Evolutionary conservation across 2,329 filamentous ascomycete species (phyloP).

Genomic region (Cadophora malorum): DNA sequence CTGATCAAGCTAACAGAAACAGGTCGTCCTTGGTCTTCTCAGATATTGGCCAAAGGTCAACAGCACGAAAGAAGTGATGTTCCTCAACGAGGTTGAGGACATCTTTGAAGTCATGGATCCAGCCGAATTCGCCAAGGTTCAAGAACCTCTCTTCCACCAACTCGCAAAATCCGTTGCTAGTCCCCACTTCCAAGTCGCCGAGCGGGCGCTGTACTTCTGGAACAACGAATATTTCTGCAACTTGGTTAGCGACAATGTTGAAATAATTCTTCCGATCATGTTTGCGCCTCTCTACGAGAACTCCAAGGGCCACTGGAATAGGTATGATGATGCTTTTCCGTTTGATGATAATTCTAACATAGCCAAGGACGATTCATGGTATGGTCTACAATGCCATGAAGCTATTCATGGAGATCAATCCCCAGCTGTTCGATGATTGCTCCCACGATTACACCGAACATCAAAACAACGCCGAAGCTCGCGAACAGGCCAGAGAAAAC

Average conservation of each 20-base stretch:
- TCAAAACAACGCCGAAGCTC: slow-evolving; percentile 87
- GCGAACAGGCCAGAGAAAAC: slow-evolving; percentile 80
- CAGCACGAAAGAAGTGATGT: slow-evolving; percentile 99
- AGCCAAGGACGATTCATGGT: slow-evolving; percentile 87
- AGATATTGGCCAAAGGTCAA: slow-evolving; percentile 99
- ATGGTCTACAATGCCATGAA: slow-evolving; percentile 99
- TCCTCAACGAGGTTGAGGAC: slow-evolving; percentile 97
- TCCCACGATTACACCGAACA: slow-evolving; percentile 98
- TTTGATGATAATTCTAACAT: slow-evolving; percentile 44
- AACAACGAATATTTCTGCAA: slow-evolving; percentile 99
- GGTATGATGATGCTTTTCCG: slow-evolving; percentile 61
- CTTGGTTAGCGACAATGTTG: slow-evolving; percentile 97
- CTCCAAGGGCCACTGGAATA: slow-evolving; percentile 98
- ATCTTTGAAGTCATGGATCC: slow-evolving; percentile 99
- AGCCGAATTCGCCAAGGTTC: slow-evolving; percentile 96
- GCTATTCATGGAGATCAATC: slow-evolving; percentile 99
- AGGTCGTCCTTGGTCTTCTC: slow-evolving; percentile 92
- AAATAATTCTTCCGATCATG: slow-evolving; percentile 98
- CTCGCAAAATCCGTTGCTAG: slow-evolving; percentile 97
- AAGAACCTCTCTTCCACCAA: slow-evolving; percentile 96
- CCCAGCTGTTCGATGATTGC: slow-evolving; percentile 97
- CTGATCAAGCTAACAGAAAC: slow-evolving; percentile 27
- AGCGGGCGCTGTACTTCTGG: slow-evolving; percentile 98
- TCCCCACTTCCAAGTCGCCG: slow-evolving; percentile 98
- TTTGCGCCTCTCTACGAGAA: slow-evolving; percentile 98